A percentile compares a stretch with the other conserved stretches of the same genome.
Evolutionary conservation across 2,329 filamentous ascomycete species (phyloP).

Genomic region (Capronia americana): DNA sequence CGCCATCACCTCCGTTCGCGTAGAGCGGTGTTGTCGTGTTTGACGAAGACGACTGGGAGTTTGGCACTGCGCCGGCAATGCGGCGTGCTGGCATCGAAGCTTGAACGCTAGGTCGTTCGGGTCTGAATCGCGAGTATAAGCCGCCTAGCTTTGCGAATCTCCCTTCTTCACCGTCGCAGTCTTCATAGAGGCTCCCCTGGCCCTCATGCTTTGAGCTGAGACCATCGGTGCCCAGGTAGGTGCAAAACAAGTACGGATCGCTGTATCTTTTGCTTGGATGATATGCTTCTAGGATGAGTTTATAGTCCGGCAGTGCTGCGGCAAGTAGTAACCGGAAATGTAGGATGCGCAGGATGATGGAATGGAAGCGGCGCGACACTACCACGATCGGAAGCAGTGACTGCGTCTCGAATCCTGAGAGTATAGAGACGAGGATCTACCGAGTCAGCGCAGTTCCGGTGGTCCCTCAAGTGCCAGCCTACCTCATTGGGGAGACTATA

Average conservation of each 20-base stretch:
- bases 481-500: conserved; percentile 47
- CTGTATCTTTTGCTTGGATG: conserved; percentile 72
- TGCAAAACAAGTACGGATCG: conserved; percentile 72
- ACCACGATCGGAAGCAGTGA: conserved; percentile 64
- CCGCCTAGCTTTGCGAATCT: conserved; percentile 58
- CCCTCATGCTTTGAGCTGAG: conserved; percentile 55
- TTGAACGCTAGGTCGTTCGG: conserved; percentile 60
- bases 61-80: conserved; percentile 45
- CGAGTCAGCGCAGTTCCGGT: neutral
- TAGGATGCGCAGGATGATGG: conserved; percentile 67
- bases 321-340: conserved; percentile 68
- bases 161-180: conserved; percentile 42
- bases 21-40: conserved; percentile 47
- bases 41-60: conserved; percentile 55
- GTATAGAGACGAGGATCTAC: conserved; percentile 60
- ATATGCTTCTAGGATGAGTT: conserved; percentile 78
- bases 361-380: conserved; percentile 69
- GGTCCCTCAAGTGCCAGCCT: conserved; percentile 13
- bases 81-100: conserved; percentile 36
- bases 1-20: conserved; percentile 39
- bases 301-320: conserved; percentile 65
- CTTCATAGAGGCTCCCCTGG: conserved; percentile 48
- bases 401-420: conserved; percentile 57
- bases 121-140: conserved; percentile 75
- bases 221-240: conserved; percentile 68